phyloP scores from a whole-genome alignment of 176 grass and related monocot genomes.

The Oryza glumipatula region DNA sequence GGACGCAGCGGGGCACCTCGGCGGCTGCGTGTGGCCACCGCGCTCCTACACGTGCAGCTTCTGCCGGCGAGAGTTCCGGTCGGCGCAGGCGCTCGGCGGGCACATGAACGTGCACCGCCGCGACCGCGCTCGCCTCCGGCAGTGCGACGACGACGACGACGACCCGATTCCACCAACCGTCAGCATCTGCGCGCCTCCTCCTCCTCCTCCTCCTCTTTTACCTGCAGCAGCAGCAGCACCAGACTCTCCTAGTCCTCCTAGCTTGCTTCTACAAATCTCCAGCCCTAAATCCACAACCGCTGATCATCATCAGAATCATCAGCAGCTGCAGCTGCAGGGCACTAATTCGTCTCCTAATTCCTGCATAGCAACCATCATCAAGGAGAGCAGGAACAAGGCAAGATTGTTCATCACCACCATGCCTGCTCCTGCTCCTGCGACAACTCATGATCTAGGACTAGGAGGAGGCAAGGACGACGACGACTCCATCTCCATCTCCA shows the following conservation, averaged over 20 bases:
- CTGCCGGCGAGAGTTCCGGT: constrained; percentile 75
- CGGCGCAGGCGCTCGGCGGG: constrained; percentile 68
- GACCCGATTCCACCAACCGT: neutral
- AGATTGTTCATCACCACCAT: constrained; percentile 36
- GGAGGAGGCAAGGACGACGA: constrained; percentile 8
- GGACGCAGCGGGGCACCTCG: constrained; percentile 59
- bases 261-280: constrained; percentile 6
- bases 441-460: neutral
- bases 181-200: neutral
- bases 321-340: neutral
- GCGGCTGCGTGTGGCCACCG: constrained; percentile 74
- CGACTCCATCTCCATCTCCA: neutral
- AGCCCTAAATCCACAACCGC: constrained; percentile 25
- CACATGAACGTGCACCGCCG: constrained; percentile 87
- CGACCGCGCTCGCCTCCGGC: constrained; percentile 73
- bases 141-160: constrained; percentile 35
- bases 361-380: constrained; percentile 49
- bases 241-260: neutral
- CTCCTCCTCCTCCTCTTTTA: neutral
- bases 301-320: constrained; percentile 12
- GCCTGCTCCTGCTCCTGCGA: neutral
- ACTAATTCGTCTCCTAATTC: constrained; percentile 2
- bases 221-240: neutral
- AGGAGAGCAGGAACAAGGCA: constrained; percentile 47
- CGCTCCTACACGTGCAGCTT: constrained; percentile 81